Evolutionary conservation across 208 protist species (phyloP), one percentile per base, ranked within the genome.

Genomic region (Acanthamoeba culbertsoni): DNA sequence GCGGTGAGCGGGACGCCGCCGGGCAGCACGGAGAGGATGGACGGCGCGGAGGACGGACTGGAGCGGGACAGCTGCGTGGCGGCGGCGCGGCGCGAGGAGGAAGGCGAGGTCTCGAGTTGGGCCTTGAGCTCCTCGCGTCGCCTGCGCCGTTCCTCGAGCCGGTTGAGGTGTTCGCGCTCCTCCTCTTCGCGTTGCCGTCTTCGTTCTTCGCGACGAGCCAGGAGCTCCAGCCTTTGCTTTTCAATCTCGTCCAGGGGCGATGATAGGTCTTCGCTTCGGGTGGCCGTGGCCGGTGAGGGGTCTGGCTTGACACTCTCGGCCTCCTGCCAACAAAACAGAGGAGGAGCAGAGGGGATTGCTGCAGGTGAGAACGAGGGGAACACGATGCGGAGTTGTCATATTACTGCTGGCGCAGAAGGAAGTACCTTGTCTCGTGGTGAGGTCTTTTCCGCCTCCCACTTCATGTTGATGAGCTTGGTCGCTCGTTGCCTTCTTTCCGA

Each of bases 91-190:
- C 51, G 43, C 33, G 77, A 88, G 77, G 14, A 10, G 4, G 48
- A 88, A 12, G 48, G 51, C 20, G 77, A 55, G 48, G 51, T n/a
- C 2, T 48, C 51, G 43, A 63, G 5, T 35, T 63, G 28, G 43
- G 48, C 51, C 77, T 63, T 88, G 77, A 88, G 77, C 77, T 88
- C 77, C 16, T 55, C 77, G 2, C 77, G n/a, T n/a, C 77, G 43
- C 51, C 77, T 7, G 31, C 77, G 77, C 43, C 77, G 77, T 42
- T 88, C 77, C 46, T 88, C 77, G 48, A 88, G 77, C 48, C 51
- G 77, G 43, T 88, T 63, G 77, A 62, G 46, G 77, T 88, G 77
- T 23, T 88, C 77, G 28, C 77, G 43, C 31, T 88, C 77, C 33
- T 63, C 48, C 43, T 55, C 77, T 48, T 88, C 51, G 28, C 77